These are phyloP conservation scores for Cinnamomum micranthum DNA, from an alignment of 164 flowering plant species.

Conservation along the genomic window DNA sequence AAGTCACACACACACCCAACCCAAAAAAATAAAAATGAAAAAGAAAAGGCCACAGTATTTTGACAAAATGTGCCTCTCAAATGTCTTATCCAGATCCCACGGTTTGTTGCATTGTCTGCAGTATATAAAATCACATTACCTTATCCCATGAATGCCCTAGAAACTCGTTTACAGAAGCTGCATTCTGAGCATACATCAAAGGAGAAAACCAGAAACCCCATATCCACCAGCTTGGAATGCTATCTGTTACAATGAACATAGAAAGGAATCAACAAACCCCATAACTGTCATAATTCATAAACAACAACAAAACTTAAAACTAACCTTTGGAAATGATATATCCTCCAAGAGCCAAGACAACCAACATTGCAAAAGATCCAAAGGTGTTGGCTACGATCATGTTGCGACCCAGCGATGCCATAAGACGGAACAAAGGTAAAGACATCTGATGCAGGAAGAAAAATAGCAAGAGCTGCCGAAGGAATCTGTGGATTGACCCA, in stretches of 20 bases:
- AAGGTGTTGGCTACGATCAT: slow-evolving; percentile 96
- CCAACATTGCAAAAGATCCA: slow-evolving; percentile 95
- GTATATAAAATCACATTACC: slow-evolving; percentile 37
- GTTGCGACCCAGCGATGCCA: slow-evolving; percentile 89
- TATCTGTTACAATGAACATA: slow-evolving; percentile 43
- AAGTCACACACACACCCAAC: no score
- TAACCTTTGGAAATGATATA: slow-evolving; percentile 83
- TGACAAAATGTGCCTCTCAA: neutral
- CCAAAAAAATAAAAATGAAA: no score
- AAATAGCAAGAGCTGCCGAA: slow-evolving; percentile 68
- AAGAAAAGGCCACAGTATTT: neutral
- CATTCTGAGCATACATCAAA: slow-evolving; percentile 89
- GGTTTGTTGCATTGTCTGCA: neutral
- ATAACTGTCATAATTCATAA: neutral
- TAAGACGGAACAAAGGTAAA: slow-evolving; percentile 74
- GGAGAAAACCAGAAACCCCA: slow-evolving; percentile 99
- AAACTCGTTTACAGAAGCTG: slow-evolving; percentile 93
- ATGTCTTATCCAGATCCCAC: neutral
- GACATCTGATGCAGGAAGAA: slow-evolving; percentile 96
- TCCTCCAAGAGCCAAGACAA: slow-evolving; percentile 96
- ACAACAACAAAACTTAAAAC: neutral
- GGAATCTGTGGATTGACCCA: slow-evolving; percentile 54
- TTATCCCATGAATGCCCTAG: slow-evolving; percentile 93
- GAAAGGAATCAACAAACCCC: slow-evolving; percentile 8
- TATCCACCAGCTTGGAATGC: slow-evolving; percentile 90